Base-by-base conservation (phyloP, 768 basidiomycete genomes). In the Amanita subjunquillea region DNA sequence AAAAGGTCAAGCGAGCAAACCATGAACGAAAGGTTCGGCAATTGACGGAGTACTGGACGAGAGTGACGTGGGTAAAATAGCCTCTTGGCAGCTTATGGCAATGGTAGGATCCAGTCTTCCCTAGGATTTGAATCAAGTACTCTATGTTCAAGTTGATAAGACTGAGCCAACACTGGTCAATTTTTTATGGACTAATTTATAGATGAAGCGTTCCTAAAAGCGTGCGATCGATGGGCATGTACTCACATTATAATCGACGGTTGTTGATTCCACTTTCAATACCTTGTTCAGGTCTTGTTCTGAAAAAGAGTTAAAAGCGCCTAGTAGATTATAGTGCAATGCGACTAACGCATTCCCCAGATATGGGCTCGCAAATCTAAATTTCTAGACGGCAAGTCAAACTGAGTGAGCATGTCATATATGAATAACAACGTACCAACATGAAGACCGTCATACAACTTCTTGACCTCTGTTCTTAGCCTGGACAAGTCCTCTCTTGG, bases 271-370 rank as follows among this genome's bases (percentile, higher is more conserved):
- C 59, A 82, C 85, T 69, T 88, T 86, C 25, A 79, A 75, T 45
- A 90, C 55, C 6, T 83, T 70, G 61, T 91, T 86, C 13, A 91
- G 60, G 59, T 91, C 89, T 77, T 90, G 83, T 67, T 91, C 89
- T 91, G 60, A 40, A 48, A 40, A 39, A 13, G 50, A 51, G 50
- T 53, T 38, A 54, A n/a, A 42, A 37, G 6, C 41, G 17, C 2
- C 7, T 25, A 1, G 34, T 2, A 22, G 36, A 20, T 23, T 7
- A 25, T 25, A 51, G 30, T 17, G 36, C 2, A 45, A 4, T 48
- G 29, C 12, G 8, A 82, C 88, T 72, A 64, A 91, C 89, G 87
- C 57, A 92, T 84, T 17, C 89, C 89, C 89, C 86, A 90, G 8
- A 91, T 86, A 63, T 90, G 85, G 44, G 85, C 74, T 55, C 86